Evolutionary conservation across 345 rosid species (phyloP).

Genomic region (Citrus sp.): DNA sequence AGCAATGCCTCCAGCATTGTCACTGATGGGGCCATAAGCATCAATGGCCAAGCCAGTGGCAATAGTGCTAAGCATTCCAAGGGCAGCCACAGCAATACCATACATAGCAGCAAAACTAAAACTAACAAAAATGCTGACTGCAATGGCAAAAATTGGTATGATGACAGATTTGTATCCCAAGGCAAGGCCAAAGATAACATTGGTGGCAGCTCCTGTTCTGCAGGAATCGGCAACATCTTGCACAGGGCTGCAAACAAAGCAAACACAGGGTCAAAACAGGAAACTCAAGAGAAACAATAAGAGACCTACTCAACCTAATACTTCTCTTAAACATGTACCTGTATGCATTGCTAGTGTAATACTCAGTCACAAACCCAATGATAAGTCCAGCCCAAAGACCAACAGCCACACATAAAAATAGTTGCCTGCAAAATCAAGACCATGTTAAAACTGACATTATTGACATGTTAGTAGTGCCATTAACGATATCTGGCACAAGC

Average conservation of each 20-base stretch:
- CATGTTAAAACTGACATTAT: not conserved
- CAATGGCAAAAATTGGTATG: conserved; percentile 81
- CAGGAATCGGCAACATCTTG: conserved; percentile 97
- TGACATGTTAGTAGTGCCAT: not conserved
- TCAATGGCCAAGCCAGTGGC: conserved; percentile 81
- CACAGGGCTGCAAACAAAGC: conserved; percentile 63
- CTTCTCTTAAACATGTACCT: conserved; percentile 28
- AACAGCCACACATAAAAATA: conserved; percentile 63
- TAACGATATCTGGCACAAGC: not conserved
- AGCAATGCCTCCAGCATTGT: conserved; percentile 82
- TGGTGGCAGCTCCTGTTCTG: conserved; percentile 82
- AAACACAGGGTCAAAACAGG: not conserved
- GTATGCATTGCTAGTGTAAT: conserved; percentile 74
- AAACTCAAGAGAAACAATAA: not conserved
- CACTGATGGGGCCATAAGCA: conserved; percentile 82
- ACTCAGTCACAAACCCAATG: conserved; percentile 67
- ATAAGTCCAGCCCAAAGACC: conserved; percentile 76
- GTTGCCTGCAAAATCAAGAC: conserved; percentile 46
- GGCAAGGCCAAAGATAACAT: conserved; percentile 84
- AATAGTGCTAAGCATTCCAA: conserved; percentile 77
- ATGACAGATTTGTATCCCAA: conserved; percentile 86
- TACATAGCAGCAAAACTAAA: conserved; percentile 86
- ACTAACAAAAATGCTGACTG: conserved; percentile 63
- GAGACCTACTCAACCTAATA: not conserved
- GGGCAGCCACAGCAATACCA: conserved; percentile 82